phyloP scores from a whole-genome alignment of 441 rosid genomes.

The Syzygium syzygioides region DNA sequence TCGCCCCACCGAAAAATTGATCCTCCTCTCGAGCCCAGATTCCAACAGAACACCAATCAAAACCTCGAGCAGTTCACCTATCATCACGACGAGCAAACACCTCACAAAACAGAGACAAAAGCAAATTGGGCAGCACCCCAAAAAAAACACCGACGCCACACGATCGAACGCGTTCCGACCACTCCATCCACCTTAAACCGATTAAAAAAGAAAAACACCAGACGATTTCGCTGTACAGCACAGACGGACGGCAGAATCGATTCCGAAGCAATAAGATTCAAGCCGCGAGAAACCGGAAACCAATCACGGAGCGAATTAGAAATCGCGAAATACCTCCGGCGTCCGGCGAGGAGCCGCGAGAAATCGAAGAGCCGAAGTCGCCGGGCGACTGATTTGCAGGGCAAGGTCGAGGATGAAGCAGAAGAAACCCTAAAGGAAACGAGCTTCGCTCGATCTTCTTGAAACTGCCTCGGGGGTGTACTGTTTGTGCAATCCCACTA shows the following conservation, averaged over 20 bases:
- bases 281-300: background rate
- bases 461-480: background rate
- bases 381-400: background rate
- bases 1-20: background rate
- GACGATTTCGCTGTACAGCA: background rate
- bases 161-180: background rate
- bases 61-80: background rate
- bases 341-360: background rate
- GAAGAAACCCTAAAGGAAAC: background rate
- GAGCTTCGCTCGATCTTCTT: background rate
- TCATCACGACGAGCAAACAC: background rate
- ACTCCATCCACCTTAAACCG: background rate
- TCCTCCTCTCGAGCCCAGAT: background rate
- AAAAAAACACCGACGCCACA: background rate
- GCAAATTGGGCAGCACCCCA: background rate
- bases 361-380: background rate
- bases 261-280: background rate
- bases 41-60: background rate
- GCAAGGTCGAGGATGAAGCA: background rate
- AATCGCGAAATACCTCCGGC: background rate
- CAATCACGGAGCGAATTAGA: background rate
- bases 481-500: slow-evolving; percentile 5
- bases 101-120: background rate
- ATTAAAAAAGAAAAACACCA: background rate
- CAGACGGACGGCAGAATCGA: background rate